Evolutionary conservation across 495 filamentous ascomycete genomes (phyloP), one percentile per base, ranked within the genome.

Genomic region (Aspergillus conjunctus): DNA sequence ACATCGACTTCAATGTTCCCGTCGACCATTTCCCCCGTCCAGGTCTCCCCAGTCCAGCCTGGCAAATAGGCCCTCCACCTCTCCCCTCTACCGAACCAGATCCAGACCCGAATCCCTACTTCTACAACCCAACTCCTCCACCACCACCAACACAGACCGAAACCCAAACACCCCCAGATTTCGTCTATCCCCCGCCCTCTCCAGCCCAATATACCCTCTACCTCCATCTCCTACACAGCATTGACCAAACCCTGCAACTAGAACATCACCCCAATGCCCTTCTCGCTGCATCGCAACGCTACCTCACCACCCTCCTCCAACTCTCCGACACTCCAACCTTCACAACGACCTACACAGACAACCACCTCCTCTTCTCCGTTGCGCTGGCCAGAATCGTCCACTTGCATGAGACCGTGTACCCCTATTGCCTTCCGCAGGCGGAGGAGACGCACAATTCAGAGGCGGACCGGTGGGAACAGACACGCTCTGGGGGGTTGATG

Each of bases 331-430:
- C 30, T 41, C 54, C 44, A 1, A 18, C 26, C 20, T 65, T 61
- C 26, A 49, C 39, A 0, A 30, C 52, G 2, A 32, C 56, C 22
- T 65, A 65, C 56, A 57, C 51, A 37, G 60, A 62, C 26, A 45
- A 51, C 12, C 59, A 65, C 30, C 32, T 65, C 1, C 63, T 65
- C 22, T 65, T 61, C 58, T 54, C 59, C 7, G 63, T 65, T 4
- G 63, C 63, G 0, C 17, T 65, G 22, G 57, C 53, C 45, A 65
- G 61, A n/a, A 59, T 65, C 32, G 51, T 59, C 43, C 33, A 34
- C 15, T 55, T 65, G 12, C 56, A 62, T 44, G 45, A 22, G 22
- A 15, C 59, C n/a, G 63, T 55, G 9, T 65, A 65, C 31, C 48
- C 26, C 7, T 54, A 62, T 11, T 56, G 59, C 34, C 33, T 51